A percentile compares a stretch with the other conserved stretches of the same genome.
Evolutionary conservation across 306 rosid species (phyloP).

Genomic region (Fragaria iinumae): DNA sequence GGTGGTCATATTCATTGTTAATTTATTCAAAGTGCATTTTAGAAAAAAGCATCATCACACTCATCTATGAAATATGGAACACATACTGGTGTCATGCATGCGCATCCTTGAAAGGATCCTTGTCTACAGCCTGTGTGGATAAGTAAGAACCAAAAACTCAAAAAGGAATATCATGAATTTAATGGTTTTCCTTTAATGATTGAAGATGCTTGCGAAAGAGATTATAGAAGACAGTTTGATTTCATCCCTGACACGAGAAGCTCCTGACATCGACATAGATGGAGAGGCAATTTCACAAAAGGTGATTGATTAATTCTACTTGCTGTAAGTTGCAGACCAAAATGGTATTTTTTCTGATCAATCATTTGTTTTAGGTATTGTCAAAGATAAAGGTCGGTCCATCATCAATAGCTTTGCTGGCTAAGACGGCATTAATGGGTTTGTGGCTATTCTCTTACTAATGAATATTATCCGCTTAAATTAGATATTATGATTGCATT

Average conservation of each 20-base stretch:
- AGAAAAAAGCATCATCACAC: slow-evolving; percentile 13
- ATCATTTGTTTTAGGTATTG: slow-evolving; percentile 57
- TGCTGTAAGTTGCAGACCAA: slow-evolving; percentile 1
- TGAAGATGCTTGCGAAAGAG: slow-evolving; percentile 92
- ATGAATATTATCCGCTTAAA: slow-evolving; percentile 9
- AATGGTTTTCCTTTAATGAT: slow-evolving; percentile 20
- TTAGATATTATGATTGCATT: slow-evolving; percentile 25
- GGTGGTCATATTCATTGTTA: slow-evolving; percentile 26
- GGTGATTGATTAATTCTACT: slow-evolving; percentile 46
- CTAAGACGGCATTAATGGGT: slow-evolving; percentile 92
- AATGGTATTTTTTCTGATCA: slow-evolving; percentile 25
- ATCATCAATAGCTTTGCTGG: slow-evolving; percentile 80
- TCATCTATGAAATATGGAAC: background rate
- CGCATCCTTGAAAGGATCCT: slow-evolving; percentile 1
- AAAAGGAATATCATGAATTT: slow-evolving; percentile 3
- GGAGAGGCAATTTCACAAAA: slow-evolving; percentile 58
- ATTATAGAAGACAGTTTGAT: slow-evolving; percentile 79
- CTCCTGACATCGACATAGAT: slow-evolving; percentile 58
- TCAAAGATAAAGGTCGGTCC: slow-evolving; percentile 85
- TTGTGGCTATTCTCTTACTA: slow-evolving; percentile 33
- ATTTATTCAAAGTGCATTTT: background rate
- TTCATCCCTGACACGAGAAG: slow-evolving; percentile 65
- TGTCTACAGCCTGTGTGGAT: slow-evolving; percentile 26
- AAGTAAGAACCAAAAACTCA: slow-evolving; percentile 14
- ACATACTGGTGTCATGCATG: background rate